Base-by-base conservation (phyloP, 139 green algal genomes). In the Eudorina sp. region DNA sequence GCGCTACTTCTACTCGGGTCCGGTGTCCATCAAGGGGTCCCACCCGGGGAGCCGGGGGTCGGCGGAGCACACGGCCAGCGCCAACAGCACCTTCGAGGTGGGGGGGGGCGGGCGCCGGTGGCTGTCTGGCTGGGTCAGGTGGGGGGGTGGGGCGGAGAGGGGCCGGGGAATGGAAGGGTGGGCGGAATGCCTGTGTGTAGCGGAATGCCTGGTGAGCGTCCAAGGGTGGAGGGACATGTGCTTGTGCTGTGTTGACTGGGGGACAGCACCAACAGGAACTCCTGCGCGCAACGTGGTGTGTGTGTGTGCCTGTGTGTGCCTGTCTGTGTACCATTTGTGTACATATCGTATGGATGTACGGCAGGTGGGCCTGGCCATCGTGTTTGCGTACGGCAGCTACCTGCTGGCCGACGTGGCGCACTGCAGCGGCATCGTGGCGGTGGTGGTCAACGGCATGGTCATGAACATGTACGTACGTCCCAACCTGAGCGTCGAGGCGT, bases 361-460 rank as follows among this genome's bases (percentile, higher is more conserved):
- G 36, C 91, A 96, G 90, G 80, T 84, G 1, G 91, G 87, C 19
- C 82, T 95, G 69, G 81, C 95, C 48, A 60, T 94, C n/a, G 86
- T 95, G 38, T 69, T 92, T 40, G 92, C 92, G 6, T 96, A 93
- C 60, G 74, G 55, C 27, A 89, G 86, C 58, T 92, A 91, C 53
- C 79, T 93, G 82, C 75, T 51, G 4, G 90, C 86, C 0, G 74
- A 88, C 23, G 82, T 68, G 36, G 43, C 19, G 7, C 43, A 53
- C 14, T 88, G 64, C 82, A 88, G 82, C 80, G 80, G 95, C 51
- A 97, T 97, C 77, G 95, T 97, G 25, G 89, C 95, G 64, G 94
- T 97, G 68, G 92, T 97, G 9, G 96, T 97, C 58, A 94, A 90
- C 68, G 95, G 95, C 55, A 94, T 96, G 43, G 85, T 90, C 0